Conservation (phyloP, 768 basidiomycete genomes). For the Calocybe cyanea region DNA sequence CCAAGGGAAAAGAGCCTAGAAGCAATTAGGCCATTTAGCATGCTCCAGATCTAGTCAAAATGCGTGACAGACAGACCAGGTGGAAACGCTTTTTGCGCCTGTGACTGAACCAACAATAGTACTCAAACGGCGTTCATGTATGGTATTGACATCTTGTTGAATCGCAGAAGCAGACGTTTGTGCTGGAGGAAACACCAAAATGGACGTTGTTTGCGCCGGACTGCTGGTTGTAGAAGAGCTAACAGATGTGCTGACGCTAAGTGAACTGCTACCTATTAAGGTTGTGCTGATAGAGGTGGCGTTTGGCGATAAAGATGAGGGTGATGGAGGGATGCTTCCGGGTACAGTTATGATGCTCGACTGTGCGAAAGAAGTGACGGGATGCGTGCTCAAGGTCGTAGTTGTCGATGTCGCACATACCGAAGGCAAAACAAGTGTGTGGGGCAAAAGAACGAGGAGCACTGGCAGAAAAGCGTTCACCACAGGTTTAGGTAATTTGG, state of each 20-base stretch:
- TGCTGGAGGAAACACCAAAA: neutral
- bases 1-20: constrained; percentile 45
- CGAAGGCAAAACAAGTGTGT: neutral
- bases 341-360: neutral
- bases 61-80: constrained; percentile 4
- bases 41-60: neutral
- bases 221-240: neutral
- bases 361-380: neutral
- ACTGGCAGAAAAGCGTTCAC: neutral
- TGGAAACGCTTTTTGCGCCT: constrained; percentile 18
- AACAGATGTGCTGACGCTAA: neutral
- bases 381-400: neutral
- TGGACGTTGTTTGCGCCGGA: neutral
- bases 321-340: neutral
- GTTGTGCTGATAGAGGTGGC: neutral
- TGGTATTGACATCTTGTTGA: constrained; percentile 26
- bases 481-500: too few relatives aligned
- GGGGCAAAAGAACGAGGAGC: neutral
- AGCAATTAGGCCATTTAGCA: neutral
- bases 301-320: neutral
- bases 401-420: neutral
- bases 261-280: constrained; percentile 3
- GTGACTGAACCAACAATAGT: constrained; percentile 38
- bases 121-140: constrained; percentile 34
- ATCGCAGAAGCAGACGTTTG: constrained; percentile 15